Conservation (phyloP, 163 green algal genomes). For the Trebouxiophyceae sp. region DNA sequence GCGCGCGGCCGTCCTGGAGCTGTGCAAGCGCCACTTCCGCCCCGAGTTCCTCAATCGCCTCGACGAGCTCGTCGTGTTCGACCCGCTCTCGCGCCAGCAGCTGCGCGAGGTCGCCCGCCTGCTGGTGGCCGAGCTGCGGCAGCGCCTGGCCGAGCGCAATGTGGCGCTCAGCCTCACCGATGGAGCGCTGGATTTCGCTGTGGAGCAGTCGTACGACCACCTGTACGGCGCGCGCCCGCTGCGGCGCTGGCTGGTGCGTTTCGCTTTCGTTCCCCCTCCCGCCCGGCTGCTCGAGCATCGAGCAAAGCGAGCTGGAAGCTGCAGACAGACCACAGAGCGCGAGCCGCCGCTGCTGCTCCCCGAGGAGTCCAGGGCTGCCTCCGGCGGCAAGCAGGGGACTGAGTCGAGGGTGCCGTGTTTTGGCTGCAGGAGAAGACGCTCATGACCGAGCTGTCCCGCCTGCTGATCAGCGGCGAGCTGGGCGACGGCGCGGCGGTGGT, state of each 20-base stretch:
- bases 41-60: constrained; percentile 76
- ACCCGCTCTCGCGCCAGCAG: constrained; percentile 48
- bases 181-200: constrained; percentile 60
- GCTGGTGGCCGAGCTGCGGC: constrained; percentile 14
- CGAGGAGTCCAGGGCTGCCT: no score
- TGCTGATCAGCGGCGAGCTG: constrained; percentile 76
- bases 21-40: constrained; percentile 49
- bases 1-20: constrained; percentile 10
- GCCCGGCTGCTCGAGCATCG: neutral
- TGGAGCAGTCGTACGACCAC: constrained; percentile 37
- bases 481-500: constrained; percentile 44
- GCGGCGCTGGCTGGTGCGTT: constrained; percentile 63
- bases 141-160: constrained; percentile 34
- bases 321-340: no score
- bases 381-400: no score
- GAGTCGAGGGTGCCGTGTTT: no score
- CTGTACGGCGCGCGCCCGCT: constrained; percentile 82
- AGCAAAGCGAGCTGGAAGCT: no score
- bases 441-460: constrained; percentile 74
- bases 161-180: constrained; percentile 65
- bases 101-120: constrained; percentile 55
- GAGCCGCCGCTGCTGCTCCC: no score
- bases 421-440: constrained; percentile 64
- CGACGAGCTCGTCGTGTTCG: constrained; percentile 68
- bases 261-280: neutral